phyloP scores from a whole-genome alignment of 2,329 filamentous ascomycete genomes.

The Metarhizium brunneum region DNA sequence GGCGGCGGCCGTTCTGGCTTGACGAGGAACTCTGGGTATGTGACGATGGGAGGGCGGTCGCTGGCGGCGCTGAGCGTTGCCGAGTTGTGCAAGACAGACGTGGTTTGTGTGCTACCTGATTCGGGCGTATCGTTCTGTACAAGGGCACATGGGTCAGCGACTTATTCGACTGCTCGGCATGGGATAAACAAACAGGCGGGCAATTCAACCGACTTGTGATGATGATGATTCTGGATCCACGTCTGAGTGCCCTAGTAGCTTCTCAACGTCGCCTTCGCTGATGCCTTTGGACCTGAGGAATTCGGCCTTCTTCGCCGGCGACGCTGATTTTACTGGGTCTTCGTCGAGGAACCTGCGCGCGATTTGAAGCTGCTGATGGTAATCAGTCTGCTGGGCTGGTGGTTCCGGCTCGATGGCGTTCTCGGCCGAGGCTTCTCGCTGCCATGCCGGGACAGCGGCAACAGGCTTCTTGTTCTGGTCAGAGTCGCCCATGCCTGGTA shows the following conservation, averaged over 20 bases:
- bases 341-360: conserved; percentile 70
- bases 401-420: conserved; percentile 9
- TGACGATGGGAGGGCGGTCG: conserved; percentile 53
- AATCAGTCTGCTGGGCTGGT: conserved; percentile 7
- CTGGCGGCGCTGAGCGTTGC: conserved; percentile 16
- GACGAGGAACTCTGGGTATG: conserved; percentile 61
- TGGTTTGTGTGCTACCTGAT: not conserved
- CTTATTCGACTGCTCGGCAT: not conserved
- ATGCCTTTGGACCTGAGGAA: conserved; percentile 77
- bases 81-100: conserved; percentile 8
- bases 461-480: conserved; percentile 15
- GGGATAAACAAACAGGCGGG: conserved; percentile 1
- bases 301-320: conserved; percentile 61
- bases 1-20: conserved; percentile 47
- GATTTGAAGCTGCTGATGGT: conserved; percentile 40
- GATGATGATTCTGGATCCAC: conserved; percentile 5
- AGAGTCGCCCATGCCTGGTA: conserved; percentile 23
- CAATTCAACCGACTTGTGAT: conserved; percentile 10
- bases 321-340: conserved; percentile 58
- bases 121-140: not conserved
- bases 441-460: conserved; percentile 22
- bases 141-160: not conserved
- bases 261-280: conserved; percentile 54
- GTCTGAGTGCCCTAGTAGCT: conserved; percentile 40
- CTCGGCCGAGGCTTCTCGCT: conserved; percentile 13